Evolutionary conservation across 306 rosid genomes (phyloP).

Genomic region (Rubus idaeus): DNA sequence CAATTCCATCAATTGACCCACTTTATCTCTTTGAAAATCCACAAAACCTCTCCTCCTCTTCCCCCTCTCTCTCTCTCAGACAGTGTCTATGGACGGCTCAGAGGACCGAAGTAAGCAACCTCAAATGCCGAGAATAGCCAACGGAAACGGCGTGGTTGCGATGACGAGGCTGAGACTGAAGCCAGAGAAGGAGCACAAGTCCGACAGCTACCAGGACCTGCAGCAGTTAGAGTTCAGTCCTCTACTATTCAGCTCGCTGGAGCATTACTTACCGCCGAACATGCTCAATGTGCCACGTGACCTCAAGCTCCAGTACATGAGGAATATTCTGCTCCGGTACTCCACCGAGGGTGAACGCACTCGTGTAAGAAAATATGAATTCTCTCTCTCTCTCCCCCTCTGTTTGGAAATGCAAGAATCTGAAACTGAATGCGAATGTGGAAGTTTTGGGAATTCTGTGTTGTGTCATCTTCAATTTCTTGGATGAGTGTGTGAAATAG

Average conservation of each 20-base stretch:
- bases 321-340: conserved; percentile 64
- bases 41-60: not conserved
- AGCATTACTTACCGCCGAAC: conserved; percentile 62
- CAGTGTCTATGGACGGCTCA: conserved; percentile 54
- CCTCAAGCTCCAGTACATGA: conserved; percentile 69
- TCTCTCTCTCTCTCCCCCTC: not conserved
- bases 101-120: conserved; percentile 45
- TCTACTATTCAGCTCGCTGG: conserved; percentile 74
- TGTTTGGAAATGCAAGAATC: conserved; percentile 10
- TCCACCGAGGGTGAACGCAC: conserved; percentile 63
- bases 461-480: not conserved
- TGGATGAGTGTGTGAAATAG: not conserved
- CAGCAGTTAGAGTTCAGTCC: conserved; percentile 70
- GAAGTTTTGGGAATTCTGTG: not conserved
- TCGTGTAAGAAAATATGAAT: conserved; percentile 45
- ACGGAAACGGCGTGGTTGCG: conserved; percentile 38
- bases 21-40: not conserved
- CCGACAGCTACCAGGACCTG: conserved; percentile 78
- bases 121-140: conserved; percentile 34
- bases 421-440: not conserved
- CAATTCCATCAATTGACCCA: not conserved
- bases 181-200: conserved; percentile 63
- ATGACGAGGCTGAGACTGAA: conserved; percentile 41
- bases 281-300: conserved; percentile 64
- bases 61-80: not conserved